Conservation (phyloP, 441 rosid genomes). For the Populus trichocarpa region DNA sequence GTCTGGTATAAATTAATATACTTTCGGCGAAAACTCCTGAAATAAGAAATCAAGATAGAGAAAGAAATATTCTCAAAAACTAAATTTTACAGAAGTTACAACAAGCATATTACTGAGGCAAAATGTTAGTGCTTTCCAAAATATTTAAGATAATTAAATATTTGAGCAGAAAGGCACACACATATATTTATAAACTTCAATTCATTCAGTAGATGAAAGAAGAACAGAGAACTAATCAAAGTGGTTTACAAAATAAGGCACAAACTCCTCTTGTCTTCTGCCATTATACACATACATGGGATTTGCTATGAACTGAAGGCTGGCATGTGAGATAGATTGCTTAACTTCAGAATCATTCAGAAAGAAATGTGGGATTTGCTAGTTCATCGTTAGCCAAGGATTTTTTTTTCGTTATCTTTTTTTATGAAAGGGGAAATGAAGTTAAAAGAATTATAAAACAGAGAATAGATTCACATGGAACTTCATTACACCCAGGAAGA, state of each 20-base stretch:
- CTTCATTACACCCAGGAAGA: not conserved
- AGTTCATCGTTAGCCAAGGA: not conserved
- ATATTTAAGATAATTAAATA: not conserved
- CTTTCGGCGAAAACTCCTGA: constrained; percentile 71
- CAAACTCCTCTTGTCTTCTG: not conserved
- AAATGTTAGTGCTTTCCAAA: not conserved
- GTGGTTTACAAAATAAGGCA: not conserved
- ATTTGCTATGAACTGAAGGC: too few species aligned
- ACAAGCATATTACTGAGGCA: not conserved
- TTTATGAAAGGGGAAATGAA: not conserved
- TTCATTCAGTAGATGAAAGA: not conserved
- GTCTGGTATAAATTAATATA: constrained; percentile 76
- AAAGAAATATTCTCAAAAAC: not conserved
- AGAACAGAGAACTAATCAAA: not conserved
- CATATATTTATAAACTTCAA: not conserved
- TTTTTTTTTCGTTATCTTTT: too few species aligned
- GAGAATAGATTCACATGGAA: not conserved
- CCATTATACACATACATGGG: not conserved
- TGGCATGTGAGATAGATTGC: too few species aligned
- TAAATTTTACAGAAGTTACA: not conserved
- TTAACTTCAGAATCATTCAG: too few species aligned
- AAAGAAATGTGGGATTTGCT: too few species aligned
- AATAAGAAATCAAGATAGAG: constrained; percentile 8
- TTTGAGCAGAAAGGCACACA: not conserved
- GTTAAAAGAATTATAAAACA: not conserved